Base-by-base conservation (phyloP, 805 yeast species). In the Hanseniaspora taiwanica region DNA sequence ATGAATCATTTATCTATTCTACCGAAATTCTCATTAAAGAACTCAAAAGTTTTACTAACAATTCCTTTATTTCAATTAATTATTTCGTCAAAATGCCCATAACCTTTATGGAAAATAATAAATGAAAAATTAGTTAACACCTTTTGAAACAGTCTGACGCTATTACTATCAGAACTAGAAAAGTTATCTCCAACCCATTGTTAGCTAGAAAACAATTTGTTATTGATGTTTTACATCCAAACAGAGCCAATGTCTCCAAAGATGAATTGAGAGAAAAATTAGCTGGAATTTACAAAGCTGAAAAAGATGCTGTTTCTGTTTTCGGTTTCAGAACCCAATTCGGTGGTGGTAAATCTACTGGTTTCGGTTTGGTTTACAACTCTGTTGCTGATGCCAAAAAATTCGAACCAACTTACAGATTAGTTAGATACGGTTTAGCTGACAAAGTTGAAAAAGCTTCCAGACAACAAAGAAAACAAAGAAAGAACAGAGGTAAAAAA, bases 401-500 rank as follows among this genome's bases (percentile, higher is more conserved):
- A 72, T 89, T 91, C 70, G 99, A 91, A 78, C 99, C 99, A 74
- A 66, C 85, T 57, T 91, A 91, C 93, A 87, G 99, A 76, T 84
- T 85, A 66, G 94, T 91, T 60, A 87, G 99, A 82, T 82, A 84
- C 78, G 97, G 97, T 64, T 78, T 87, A 66, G 96, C 94, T 65
- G 74, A 74, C 59, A 86, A 84, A 80, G 87, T 81, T 63, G 96
- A 89, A 72, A 86, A 85, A 78, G 76, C 95, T 61, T 85, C 96
- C 62, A 87, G 97, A 86, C 96, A 87, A 77, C 98, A 91, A 78
- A 85, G 98, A 80, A 91, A 91, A 74, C 97, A 89, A 78, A 85
- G 82, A 86, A 89, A 91, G 87, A 91, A 91, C 94, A 86, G 96
- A 78, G 95, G 82, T 65, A 80, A 81, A 86, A 91, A 91, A 83